These are phyloP conservation scores for Sclerotinia glacialis DNA, from an alignment of 2,329 filamentous ascomycete species.

Conservation along the genomic window DNA sequence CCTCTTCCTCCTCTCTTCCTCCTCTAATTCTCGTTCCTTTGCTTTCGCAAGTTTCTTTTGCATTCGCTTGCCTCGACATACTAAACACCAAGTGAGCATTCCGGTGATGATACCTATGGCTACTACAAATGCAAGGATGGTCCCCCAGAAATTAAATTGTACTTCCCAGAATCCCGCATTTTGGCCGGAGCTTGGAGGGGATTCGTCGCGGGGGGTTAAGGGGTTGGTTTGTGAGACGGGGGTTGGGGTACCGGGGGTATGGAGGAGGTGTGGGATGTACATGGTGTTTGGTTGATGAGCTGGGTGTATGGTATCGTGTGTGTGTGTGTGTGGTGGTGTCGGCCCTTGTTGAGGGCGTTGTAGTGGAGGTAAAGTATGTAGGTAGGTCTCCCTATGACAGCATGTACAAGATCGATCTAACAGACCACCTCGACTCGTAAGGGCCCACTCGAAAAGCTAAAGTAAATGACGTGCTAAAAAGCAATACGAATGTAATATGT, in stretches of 20 bases:
- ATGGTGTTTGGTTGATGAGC: neutral
- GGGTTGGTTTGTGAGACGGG: neutral
- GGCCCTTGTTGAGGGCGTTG: neutral
- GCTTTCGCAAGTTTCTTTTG: neutral
- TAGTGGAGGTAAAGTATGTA: neutral
- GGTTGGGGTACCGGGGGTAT: no score
- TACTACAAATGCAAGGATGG: neutral
- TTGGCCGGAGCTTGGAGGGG: neutral
- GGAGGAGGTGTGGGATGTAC: neutral
- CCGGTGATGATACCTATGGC: neutral
- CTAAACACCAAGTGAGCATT: neutral
- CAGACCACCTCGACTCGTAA: neutral
- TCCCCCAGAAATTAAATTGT: conserved; percentile 16
- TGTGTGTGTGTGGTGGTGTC: neutral
- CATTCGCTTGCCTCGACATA: conserved; percentile 4
- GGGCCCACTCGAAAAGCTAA: neutral
- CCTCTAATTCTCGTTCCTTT: neutral
- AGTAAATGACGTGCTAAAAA: neutral
- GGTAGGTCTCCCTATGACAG: neutral
- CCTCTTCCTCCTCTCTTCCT: neutral
- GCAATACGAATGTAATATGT: neutral
- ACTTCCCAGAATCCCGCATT: conserved; percentile 10
- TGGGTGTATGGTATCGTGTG: neutral
- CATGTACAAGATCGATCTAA: neutral
- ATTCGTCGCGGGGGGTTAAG: neutral